These are phyloP conservation scores for Cupressus sempervirens DNA, from an alignment of 75 land plant genomes.

Conservation along the genomic window DNA sequence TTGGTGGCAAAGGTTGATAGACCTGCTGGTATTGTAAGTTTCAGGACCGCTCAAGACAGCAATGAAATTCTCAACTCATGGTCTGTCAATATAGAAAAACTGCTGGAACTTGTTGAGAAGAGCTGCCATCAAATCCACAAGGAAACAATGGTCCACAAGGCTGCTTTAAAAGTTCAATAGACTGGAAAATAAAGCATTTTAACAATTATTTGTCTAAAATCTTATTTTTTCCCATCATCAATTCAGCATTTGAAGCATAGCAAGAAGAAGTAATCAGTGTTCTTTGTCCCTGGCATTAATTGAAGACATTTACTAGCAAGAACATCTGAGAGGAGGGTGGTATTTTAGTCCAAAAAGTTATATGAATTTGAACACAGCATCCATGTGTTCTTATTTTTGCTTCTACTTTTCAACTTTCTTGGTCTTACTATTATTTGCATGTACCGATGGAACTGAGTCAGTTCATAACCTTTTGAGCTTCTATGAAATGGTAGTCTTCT, in stretches of 20 bases:
- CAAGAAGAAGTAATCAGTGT: neutral
- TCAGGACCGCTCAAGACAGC: conserved; percentile 72
- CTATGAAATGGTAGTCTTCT: neutral
- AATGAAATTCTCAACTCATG: conserved; percentile 95
- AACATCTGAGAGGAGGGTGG: neutral
- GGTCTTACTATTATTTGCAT: neutral
- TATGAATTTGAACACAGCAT: neutral
- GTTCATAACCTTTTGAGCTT: neutral
- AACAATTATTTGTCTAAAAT: neutral
- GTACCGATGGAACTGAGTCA: neutral
- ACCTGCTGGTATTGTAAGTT: conserved; percentile 79
- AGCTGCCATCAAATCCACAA: conserved; percentile 99
- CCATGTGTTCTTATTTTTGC: neutral
- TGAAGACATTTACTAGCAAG: neutral
- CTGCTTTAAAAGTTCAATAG: conserved; percentile 68
- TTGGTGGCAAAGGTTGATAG: conserved; percentile 93
- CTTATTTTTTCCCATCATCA: neutral
- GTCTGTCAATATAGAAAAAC: conserved; percentile 87
- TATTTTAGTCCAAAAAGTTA: neutral
- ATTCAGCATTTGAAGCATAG: neutral
- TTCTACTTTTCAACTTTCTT: neutral
- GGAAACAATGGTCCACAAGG: conserved; percentile 98
- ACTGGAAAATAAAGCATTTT: neutral
- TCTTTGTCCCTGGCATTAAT: neutral
- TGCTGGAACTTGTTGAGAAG: conserved; percentile 96